Conservation (phyloP, 495 filamentous ascomycete species). For the Penicillium crystallinum region DNA sequence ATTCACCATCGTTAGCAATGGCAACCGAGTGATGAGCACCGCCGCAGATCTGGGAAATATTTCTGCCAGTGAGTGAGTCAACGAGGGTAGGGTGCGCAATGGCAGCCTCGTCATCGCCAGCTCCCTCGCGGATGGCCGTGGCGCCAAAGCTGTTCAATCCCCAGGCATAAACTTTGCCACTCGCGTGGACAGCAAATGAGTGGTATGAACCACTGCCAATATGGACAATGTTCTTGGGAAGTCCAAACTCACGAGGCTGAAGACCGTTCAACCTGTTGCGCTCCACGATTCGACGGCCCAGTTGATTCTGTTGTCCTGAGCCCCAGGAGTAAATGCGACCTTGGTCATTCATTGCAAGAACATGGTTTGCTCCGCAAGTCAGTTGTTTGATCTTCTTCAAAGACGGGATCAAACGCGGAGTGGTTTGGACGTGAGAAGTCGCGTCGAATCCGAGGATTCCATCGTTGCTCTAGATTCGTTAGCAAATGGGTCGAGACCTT, state of each 20-base stretch:
- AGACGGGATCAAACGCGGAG: constrained; percentile 44
- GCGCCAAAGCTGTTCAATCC: constrained; percentile 84
- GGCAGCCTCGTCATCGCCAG: constrained; percentile 58
- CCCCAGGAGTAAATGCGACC: constrained; percentile 61
- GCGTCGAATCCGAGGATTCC: constrained; percentile 53
- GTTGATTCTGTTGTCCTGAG: constrained; percentile 57
- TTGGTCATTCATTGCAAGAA: constrained; percentile 53
- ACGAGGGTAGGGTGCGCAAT: constrained; percentile 57
- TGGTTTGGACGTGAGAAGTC: constrained; percentile 36
- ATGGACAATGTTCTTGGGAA: constrained; percentile 52
- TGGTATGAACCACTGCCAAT: constrained; percentile 55
- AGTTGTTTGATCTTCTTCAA: constrained; percentile 56
- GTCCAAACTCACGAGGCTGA: constrained; percentile 62
- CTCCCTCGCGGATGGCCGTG: constrained; percentile 64
- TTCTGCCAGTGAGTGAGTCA: constrained; percentile 45
- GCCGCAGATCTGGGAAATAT: constrained; percentile 46
- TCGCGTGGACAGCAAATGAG: constrained; percentile 66
- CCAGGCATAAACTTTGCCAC: constrained; percentile 73
- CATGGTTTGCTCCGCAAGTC: constrained; percentile 55
- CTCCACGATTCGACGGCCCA: constrained; percentile 59
- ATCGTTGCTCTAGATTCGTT: constrained; percentile 47
- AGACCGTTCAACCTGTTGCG: constrained; percentile 52
- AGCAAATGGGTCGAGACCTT: constrained; percentile 11
- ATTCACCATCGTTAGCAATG: constrained; percentile 47
- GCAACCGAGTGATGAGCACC: constrained; percentile 57